These are phyloP conservation scores for Lyophyllum atratum DNA, from an alignment of 768 basidiomycete species.

Conservation along the genomic window DNA sequence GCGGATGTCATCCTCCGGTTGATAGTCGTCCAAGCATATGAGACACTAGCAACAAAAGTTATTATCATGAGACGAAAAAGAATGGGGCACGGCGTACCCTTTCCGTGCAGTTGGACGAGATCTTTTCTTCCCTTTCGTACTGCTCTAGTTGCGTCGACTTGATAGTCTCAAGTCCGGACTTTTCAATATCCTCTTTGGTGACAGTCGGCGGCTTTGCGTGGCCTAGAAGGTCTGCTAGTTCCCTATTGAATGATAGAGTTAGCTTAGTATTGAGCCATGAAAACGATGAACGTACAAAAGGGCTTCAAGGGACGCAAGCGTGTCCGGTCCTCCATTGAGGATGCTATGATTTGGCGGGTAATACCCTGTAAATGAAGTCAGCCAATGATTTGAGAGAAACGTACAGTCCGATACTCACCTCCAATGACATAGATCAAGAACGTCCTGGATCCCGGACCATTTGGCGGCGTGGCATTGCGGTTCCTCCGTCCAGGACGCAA, in stretches of 20 bases:
- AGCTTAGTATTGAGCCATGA: slow-evolving; percentile 11
- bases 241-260: slow-evolving; percentile 40
- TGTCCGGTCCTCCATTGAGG: slow-evolving; percentile 72
- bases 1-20: slow-evolving; percentile 73
- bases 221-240: slow-evolving; percentile 81
- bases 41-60: slow-evolving; percentile 51
- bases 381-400: slow-evolving; percentile 8
- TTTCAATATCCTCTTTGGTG: slow-evolving; percentile 82
- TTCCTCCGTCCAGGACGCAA: slow-evolving; percentile 42
- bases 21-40: slow-evolving; percentile 89
- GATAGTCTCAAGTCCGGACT: slow-evolving; percentile 78
- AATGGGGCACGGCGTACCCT: slow-evolving; percentile 49
- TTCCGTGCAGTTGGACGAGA: slow-evolving; percentile 80
- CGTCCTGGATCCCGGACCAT: slow-evolving; percentile 55
- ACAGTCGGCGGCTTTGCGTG: slow-evolving; percentile 83
- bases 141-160: slow-evolving; percentile 52
- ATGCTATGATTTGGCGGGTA: slow-evolving; percentile 91
- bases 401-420: slow-evolving; percentile 39
- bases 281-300: slow-evolving; percentile 52
- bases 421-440: slow-evolving; percentile 93
- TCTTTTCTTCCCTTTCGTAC: slow-evolving; percentile 61
- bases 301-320: slow-evolving; percentile 79
- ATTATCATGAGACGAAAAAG: not conserved
- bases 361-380: slow-evolving; percentile 58
- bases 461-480: slow-evolving; percentile 10